Evolutionary conservation across 805 yeast genomes (phyloP), one percentile per base, ranked within the genome.

Genomic region (baker's yeast (Saccharomyces cerevisiae)): DNA sequence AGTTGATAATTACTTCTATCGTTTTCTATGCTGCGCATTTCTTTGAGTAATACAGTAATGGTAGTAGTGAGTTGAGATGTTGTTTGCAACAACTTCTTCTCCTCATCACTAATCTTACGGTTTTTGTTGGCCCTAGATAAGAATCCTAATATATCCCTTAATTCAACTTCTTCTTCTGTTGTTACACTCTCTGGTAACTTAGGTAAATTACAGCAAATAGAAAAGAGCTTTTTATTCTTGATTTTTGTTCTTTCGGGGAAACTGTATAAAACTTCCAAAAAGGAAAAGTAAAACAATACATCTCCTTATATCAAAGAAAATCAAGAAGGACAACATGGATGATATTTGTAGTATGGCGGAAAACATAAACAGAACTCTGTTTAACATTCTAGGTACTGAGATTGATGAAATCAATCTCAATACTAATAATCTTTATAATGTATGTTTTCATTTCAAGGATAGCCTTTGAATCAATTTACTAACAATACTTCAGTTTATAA

Each of bases 1-100:
- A 29, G 48, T 9, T 41, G 32, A 29, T 48, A 21, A 13, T 30
- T 48, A 13, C 36, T 41, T 32, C 31, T 22, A 17, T 24, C 48
- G 27, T 27, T 29, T 36, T 41, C 36, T 51, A 11, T 46, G 32
- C 28, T 49, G 30, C 26, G 21, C 24, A 14, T 26, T 53, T 41
- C 46, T 17, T 21, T 46, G 41, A 28, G 28, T 21, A 60, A 29
- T 13, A 50, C 17, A 21, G 51, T 47, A 21, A 61, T 47, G 1
- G 54, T 49, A 13, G 51, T 51, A 5, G 57, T 51, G 32, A 61
- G 47, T 48, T 61, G 62, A 49, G 50, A 53, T 3, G 59, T 55
- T 41, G 53, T 48, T 10, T 50, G 46, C 6, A 56, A 41, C 27
- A 54, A 48, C 29, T 41, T 41, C 22, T 41, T 46, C 32, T 53